These are phyloP conservation scores for Phellopilus nigrolimitatus DNA, from an alignment of 1,284 basidiomycete genomes.

Conservation along the genomic window DNA sequence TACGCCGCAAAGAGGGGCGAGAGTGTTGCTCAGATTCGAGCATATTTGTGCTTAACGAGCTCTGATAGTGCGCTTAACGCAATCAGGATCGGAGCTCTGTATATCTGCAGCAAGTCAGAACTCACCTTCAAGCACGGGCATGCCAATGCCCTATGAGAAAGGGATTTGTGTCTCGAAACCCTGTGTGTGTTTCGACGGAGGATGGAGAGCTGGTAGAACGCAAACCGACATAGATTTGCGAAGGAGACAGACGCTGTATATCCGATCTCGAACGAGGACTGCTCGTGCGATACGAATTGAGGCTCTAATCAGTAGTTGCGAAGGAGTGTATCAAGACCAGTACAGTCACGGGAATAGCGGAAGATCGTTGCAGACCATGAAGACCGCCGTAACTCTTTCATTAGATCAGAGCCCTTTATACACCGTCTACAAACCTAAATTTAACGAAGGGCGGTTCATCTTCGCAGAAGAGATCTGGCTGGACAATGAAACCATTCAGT, in stretches of 20 bases:
- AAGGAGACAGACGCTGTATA: too few species aligned
- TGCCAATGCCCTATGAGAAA: not conserved
- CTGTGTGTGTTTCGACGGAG: not conserved
- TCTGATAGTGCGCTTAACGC: not conserved
- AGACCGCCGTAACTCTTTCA: too few species aligned
- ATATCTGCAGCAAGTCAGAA: too few species aligned
- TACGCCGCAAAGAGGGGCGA: not conserved
- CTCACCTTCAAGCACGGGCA: conserved; percentile 1
- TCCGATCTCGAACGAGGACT: too few species aligned
- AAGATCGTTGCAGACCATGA: too few species aligned
- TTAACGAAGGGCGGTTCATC: conserved; percentile 3
- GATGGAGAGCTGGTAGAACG: not conserved
- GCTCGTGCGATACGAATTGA: too few species aligned
- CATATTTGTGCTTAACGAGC: not conserved
- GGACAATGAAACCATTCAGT: not conserved
- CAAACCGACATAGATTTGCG: too few species aligned
- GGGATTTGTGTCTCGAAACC: not conserved
- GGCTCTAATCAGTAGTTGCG: not conserved
- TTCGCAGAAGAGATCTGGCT: conserved; percentile 7
- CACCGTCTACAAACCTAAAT: not conserved
- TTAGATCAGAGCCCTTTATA: conserved; percentile 5
- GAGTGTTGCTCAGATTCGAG: not conserved
- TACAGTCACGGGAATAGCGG: too few species aligned
- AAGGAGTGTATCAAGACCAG: too few species aligned
- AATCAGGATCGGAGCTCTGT: too few species aligned